Percentiles rank a stretch among this genome's conserved stretches.
phyloP scores from a whole-genome alignment of 345 rosid species.

The Nasturtium officinale region DNA sequence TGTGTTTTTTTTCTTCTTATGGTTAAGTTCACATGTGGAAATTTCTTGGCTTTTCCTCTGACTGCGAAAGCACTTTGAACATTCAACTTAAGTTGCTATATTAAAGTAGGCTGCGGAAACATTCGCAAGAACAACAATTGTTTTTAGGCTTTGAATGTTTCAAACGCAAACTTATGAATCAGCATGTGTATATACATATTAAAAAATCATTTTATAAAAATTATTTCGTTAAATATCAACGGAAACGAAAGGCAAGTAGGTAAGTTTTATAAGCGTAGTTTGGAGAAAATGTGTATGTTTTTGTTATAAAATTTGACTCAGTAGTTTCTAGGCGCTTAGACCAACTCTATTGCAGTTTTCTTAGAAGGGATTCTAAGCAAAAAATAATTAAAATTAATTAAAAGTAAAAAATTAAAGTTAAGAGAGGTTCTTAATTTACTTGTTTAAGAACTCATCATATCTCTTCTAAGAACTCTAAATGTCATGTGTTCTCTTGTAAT shows the following conservation, averaged over 20 bases:
- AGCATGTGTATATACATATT: not conserved
- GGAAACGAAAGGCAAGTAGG: not conserved
- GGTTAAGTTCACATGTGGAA: not conserved
- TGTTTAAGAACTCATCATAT: too few species aligned
- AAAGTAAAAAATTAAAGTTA: too few species aligned
- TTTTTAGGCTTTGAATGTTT: conserved; percentile 1
- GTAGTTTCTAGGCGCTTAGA: too few species aligned
- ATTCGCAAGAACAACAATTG: not conserved
- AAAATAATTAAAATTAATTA: too few species aligned
- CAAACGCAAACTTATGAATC: not conserved
- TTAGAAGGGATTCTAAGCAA: too few species aligned
- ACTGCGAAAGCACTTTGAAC: not conserved
- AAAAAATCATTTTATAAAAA: not conserved
- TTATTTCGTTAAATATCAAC: not conserved
- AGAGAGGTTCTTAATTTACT: too few species aligned
- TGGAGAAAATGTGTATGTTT: not conserved
- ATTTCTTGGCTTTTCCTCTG: too few species aligned
- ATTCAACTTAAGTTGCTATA: not conserved
- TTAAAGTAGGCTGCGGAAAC: not conserved
- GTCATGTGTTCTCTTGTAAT: too few species aligned
- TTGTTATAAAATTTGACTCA: not conserved
- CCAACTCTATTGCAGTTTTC: too few species aligned
- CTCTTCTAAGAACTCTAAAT: too few species aligned
- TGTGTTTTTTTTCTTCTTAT: not conserved
- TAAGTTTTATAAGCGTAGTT: not conserved